Evolutionary conservation across 495 filamentous ascomycete genomes (phyloP).

Genomic region (Trichoderma gamsii): DNA sequence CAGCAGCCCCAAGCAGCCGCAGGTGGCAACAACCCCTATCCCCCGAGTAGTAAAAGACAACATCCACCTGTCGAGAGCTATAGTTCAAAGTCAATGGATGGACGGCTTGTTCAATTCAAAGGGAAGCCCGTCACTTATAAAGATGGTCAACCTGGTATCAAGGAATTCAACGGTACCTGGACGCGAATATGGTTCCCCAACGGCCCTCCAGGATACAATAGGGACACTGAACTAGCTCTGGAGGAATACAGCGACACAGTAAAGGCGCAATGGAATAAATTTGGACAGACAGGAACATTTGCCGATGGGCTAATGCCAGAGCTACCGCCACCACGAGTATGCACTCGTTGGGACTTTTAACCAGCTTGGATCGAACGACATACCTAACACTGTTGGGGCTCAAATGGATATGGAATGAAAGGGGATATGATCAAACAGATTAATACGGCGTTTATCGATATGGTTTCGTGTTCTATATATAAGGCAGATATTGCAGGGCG

Average conservation of each 20-base stretch:
- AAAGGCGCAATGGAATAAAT: conserved; percentile 52
- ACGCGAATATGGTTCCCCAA: conserved; percentile 63
- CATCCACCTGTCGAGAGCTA: conserved; percentile 39
- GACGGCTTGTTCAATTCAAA: conserved; percentile 35
- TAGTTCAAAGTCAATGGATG: conserved; percentile 26
- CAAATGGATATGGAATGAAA: not conserved
- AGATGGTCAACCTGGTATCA: conserved; percentile 27
- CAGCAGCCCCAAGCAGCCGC: not conserved
- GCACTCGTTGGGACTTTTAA: conserved; percentile 64
- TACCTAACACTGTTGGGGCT: not conserved
- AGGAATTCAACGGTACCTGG: conserved; percentile 36
- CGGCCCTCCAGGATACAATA: conserved; percentile 55
- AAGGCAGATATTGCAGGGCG: not conserved
- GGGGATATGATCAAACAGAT: not conserved
- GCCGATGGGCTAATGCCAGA: conserved; percentile 58
- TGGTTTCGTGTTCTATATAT: not conserved
- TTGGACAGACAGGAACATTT: conserved; percentile 57
- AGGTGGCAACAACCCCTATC: conserved; percentile 30
- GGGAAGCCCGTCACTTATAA: conserved; percentile 37
- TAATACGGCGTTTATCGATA: conserved; percentile 10
- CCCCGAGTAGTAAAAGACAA: conserved; percentile 34
- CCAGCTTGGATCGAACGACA: not conserved
- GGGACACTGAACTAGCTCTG: conserved; percentile 45
- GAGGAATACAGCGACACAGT: conserved; percentile 39
- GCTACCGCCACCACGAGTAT: conserved; percentile 67